Evolutionary conservation across 768 basidiomycete species (phyloP).

Genomic region (Tulasnella sp.): DNA sequence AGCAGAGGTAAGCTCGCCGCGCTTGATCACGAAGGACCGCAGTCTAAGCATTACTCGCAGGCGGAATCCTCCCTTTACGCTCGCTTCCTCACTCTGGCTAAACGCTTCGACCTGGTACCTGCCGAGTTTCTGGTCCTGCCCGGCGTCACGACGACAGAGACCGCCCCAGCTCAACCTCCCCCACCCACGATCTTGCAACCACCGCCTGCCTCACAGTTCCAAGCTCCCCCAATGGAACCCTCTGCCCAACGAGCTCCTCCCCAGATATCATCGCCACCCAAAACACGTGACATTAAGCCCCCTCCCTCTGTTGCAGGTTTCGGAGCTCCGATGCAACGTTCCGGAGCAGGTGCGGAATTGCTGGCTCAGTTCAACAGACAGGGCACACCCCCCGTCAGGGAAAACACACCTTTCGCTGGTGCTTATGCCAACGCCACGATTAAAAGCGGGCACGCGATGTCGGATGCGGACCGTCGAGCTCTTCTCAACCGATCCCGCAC

Average conservation of each 20-base stretch:
- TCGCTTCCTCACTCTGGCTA: constrained; percentile 75
- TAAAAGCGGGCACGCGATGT: background rate
- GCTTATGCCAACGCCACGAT: background rate
- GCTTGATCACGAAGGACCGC: background rate
- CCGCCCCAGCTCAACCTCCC: background rate
- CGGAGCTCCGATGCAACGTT: background rate
- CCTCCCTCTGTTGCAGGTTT: background rate
- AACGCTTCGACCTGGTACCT: constrained; percentile 71
- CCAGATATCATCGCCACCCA: background rate
- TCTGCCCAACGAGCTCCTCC: background rate
- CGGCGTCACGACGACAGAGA: background rate
- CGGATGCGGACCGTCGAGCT: background rate
- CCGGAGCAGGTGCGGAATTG: background rate
- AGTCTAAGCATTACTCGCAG: constrained; percentile 16
- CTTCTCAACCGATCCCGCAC: constrained; percentile 9
- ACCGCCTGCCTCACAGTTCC: background rate
- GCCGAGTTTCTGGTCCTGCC: constrained; percentile 60
- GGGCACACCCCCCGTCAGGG: background rate
- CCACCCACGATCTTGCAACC: background rate
- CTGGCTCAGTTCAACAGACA: background rate
- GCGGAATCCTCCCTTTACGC: constrained; percentile 84
- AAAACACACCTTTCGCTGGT: background rate
- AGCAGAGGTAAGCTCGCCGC: constrained; percentile 39
- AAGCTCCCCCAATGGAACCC: background rate
- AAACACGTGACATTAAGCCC: background rate